phyloP scores from a whole-genome alignment of 73 alveolate species.

The Blepharisma stoltei region DNA sequence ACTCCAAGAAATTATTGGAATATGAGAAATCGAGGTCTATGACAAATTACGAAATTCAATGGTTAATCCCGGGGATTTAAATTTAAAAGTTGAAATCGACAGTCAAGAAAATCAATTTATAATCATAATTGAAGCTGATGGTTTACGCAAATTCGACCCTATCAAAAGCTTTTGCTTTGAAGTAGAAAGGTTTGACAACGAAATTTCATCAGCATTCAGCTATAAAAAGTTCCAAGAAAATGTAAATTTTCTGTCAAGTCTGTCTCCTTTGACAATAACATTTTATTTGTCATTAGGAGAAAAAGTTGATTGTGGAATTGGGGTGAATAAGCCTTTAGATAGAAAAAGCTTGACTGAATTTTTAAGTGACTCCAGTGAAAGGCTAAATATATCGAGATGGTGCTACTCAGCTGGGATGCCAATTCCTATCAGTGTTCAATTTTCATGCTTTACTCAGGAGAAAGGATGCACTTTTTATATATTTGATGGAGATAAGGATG shows the following conservation, averaged over 20 bases:
- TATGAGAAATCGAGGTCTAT: not conserved
- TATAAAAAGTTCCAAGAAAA: not conserved
- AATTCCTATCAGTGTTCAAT: not conserved
- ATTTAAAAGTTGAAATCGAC: not conserved
- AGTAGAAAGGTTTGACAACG: not conserved
- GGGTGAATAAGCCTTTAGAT: conserved; percentile 8
- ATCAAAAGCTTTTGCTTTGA: not conserved
- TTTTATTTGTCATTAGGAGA: conserved; percentile 8
- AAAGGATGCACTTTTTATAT: conserved; percentile 21
- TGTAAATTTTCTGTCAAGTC: not conserved
- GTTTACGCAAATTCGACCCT: conserved; percentile 3
- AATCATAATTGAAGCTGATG: conserved; percentile 10
- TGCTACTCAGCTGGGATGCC: conserved; percentile 1
- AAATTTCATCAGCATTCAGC: not conserved
- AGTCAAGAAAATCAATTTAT: not conserved
- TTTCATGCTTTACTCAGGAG: not conserved
- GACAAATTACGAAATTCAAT: not conserved
- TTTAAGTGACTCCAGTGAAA: not conserved
- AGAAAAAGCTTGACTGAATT: conserved; percentile 3
- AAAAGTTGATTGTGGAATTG: conserved; percentile 10
- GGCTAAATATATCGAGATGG: not conserved
- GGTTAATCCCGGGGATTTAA: not conserved
- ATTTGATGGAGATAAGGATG: conserved; percentile 26
- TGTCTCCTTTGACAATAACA: not conserved
- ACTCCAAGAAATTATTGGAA: not conserved